Base-by-base conservation (phyloP, 2,329 filamentous ascomycete species). In the Alternaria ethzedia region DNA sequence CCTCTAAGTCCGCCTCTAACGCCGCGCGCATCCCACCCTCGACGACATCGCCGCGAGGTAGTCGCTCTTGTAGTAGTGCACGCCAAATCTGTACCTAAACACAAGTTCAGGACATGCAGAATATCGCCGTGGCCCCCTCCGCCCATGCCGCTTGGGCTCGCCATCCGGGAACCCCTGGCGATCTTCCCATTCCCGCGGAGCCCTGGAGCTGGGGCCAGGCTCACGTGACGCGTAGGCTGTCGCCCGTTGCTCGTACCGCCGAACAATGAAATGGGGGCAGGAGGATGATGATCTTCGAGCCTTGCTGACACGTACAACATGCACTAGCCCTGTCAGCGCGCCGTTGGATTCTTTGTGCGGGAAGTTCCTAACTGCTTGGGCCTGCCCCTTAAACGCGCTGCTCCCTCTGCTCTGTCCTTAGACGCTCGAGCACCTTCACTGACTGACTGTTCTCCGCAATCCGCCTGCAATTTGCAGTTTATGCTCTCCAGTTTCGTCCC, bases 281-380 rank as follows among this genome's bases (percentile, higher is more conserved):
- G 60, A 45, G 28, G 59, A 58, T 64, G 63, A 45, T 30, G 59
- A 58, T 64, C 47, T 23, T 41, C 56, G 54, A 55, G 69, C 65
- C 61, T 69, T 69, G 70, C 70, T 72, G 65, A 73, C 70, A 72
- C 52, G 71, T 57, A 54, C 62, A 64, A 59, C 58, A 55, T 59
- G 59, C 59, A 65, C 70, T 72, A 70, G 65, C 41, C 61, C 56
- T 55, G 54, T 55, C 68, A 57, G 59, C 59, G 26, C 21, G 51
- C 56, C 43, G 54, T 56, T 61, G 54, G 56, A 56, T 45, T 51
- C 51, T 46, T 15, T 32, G 21, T 59, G 54, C 54, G 51, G 51
- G 21, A 41, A 20, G 41, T 45, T 54, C 43, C 43, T 61, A 47
- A 54, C 60, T 63, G 54, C 52, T 59, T 64, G 50, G 56, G 47